Conservation (phyloP, 1,139 yeast species). For the Hyphopichia pseudoburtonii region DNA sequence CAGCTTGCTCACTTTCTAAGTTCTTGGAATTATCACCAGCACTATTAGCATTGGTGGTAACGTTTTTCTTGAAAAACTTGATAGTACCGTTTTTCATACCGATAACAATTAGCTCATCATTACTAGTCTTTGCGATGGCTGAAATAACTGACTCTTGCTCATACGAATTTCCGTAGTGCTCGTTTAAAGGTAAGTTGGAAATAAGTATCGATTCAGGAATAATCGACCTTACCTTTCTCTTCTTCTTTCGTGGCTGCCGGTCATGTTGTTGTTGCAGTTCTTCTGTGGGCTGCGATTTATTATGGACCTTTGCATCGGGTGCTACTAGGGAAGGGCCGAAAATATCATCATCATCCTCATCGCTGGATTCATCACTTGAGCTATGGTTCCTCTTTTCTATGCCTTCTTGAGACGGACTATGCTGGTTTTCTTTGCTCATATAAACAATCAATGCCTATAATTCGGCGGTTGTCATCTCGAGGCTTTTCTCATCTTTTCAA, state of each 20-base stretch:
- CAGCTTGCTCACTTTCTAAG: slow-evolving; percentile 4
- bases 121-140: neutral
- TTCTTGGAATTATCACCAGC: slow-evolving; percentile 4
- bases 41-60: neutral
- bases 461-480: too few species aligned
- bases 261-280: neutral
- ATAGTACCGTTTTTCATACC: slow-evolving; percentile 41
- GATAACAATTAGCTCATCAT: slow-evolving; percentile 21
- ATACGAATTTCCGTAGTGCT: slow-evolving; percentile 7
- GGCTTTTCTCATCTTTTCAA: too few species aligned
- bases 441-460: too few species aligned
- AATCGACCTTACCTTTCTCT: slow-evolving; percentile 1
- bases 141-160: slow-evolving; percentile 3
- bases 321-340: slow-evolving; percentile 9
- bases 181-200: slow-evolving; percentile 7
- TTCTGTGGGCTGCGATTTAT: neutral
- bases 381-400: too few species aligned
- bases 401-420: too few species aligned
- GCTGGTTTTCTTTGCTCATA: slow-evolving; percentile 4
- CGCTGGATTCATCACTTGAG: slow-evolving; percentile 5
- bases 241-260: slow-evolving; percentile 4
- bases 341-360: slow-evolving; percentile 10
- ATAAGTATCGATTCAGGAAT: slow-evolving; percentile 3
- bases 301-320: neutral
- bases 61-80: slow-evolving; percentile 37